These are phyloP conservation scores for Aquilaria malaccensis DNA, from an alignment of 345 rosid genomes.

Conservation along the genomic window DNA sequence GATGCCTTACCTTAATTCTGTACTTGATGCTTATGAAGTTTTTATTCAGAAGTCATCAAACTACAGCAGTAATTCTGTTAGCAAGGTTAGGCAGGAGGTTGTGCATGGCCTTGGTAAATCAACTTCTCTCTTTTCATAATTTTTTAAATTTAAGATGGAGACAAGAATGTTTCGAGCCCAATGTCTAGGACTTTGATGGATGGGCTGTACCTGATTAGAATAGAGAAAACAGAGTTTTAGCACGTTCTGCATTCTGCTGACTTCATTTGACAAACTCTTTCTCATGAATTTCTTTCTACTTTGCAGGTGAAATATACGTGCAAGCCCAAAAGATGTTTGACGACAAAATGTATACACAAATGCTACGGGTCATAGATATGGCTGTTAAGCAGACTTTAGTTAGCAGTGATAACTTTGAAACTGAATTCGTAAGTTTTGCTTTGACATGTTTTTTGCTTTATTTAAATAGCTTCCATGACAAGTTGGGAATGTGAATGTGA, in stretches of 20 bases:
- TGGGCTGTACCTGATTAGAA: slow-evolving; percentile 6
- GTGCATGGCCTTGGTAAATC: slow-evolving; percentile 82
- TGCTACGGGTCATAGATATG: slow-evolving; percentile 63
- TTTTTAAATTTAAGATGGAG: slow-evolving; percentile 2
- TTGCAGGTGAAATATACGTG: slow-evolving; percentile 78
- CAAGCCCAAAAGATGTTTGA: slow-evolving; percentile 89
- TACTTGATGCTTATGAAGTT: slow-evolving; percentile 73
- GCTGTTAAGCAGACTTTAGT: slow-evolving; percentile 53
- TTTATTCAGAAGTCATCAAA: slow-evolving; percentile 67
- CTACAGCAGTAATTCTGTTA: slow-evolving; percentile 44
- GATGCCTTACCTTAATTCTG: slow-evolving; percentile 69
- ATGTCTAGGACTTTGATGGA: neutral
- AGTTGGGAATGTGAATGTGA: too few species aligned
- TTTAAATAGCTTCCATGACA: neutral
- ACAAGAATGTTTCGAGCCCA: neutral
- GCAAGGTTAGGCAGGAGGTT: slow-evolving; percentile 90
- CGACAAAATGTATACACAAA: slow-evolving; percentile 60
- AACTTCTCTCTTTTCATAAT: slow-evolving; percentile 6
- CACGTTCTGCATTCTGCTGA: neutral
- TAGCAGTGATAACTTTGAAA: slow-evolving; percentile 52
- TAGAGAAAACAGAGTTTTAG: neutral
- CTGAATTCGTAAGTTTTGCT: slow-evolving; percentile 60
- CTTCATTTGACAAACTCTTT: slow-evolving; percentile 3
- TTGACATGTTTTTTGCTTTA: neutral
- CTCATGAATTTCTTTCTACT: slow-evolving; percentile 13